Base-by-base conservation (phyloP, 345 rosid species). In the Boechera divaricarpa region DNA sequence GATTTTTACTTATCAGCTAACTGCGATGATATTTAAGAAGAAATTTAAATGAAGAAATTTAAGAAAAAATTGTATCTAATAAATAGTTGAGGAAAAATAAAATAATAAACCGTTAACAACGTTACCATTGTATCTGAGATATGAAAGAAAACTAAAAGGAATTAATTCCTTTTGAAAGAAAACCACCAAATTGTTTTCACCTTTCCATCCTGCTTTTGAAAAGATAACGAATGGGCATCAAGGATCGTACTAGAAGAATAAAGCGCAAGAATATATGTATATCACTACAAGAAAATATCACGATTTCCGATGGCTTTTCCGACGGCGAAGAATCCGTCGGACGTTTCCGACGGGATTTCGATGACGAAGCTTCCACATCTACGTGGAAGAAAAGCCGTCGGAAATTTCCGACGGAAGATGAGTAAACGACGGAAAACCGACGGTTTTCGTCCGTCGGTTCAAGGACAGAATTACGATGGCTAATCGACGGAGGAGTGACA, bases 121-220 rank as follows among this genome's bases (percentile, higher is more conserved):
- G n/a, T 12, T 42, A 12, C 48, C n/a, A 13, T 41, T 41, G 7
- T 18, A 16, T 7, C 32, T 18, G 55, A 42, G 13, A 70, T 44
- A 10, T 31, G 64, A 58, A 57, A 56, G 53, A 44, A 44, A 44
- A 44, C 1, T 47, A 8, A 51, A 24, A 24, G 31, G 44, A 58
- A 58, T 60, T 33, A 24, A n/a, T 48, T 48, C 67, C 66, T 59
- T 32, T 29, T 35, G 31, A 31, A 72, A 72, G 36, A 10, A 60
- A 26, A 0, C 36, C 15, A 53, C 35, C 36, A 5, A 38, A 7
- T 53, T 24, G 15, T 68, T 59, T 59, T 13, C 31, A 70, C 55
- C 44, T 57, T 70, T 12, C 10, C 13, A 44, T 58, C 32, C 10
- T 47, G 15, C 75, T 70, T 70, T 70, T 58, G 33, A 58, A 70